Base-by-base conservation (phyloP, 106 monocot species). In the Ottelia alismoides region DNA sequence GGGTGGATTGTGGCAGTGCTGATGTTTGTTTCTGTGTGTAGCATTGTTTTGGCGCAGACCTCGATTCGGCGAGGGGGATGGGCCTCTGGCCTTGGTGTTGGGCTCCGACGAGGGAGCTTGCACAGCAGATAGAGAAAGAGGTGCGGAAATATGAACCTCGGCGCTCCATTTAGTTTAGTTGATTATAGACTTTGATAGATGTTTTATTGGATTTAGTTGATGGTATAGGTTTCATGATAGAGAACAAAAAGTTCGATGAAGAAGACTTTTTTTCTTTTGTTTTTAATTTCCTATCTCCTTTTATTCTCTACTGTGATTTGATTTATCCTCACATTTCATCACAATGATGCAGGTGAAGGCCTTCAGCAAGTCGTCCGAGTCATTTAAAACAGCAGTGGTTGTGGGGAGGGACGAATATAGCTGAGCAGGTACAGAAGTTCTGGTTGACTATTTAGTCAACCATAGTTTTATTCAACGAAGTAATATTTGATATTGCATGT, bases 341-440 rank as follows among this genome's bases (percentile, higher is more conserved):
- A n/a, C n/a, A n/a, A n/a, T n/a, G n/a, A n/a, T n/a, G n/a, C 76
- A 81, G 81, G 81, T 81, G 31, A 81, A 76, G 61, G 76, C 81
- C 43, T 81, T 81, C 40, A 81, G 81, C 56, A 72, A 61, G 62
- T 81, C 81, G 21, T 47, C 62, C 44, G 69, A 81, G 30, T 18
- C 63, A 12, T 65, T 81, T 32, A 68, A 48, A 47, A 72, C 75
- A 35, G 72, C 72, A 19, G 69, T 81, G 51, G 72, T 81, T 57
- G 81, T 81, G 23, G 81, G n/a, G 81, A 31, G 76, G 81, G 65
- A 81, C 72, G 61, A 76, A 81, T 46, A 76, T 81, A 43, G 35
- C 64, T 25, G 81, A 76, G 45, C 81, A 81, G 81, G 81, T 81
- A 27, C 21, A 16, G 40, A 43, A 43, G 16, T 43, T 21, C 30